phyloP scores from a whole-genome alignment of 176 grass and related monocot genomes.

The Cenchrus fungigraminus region DNA sequence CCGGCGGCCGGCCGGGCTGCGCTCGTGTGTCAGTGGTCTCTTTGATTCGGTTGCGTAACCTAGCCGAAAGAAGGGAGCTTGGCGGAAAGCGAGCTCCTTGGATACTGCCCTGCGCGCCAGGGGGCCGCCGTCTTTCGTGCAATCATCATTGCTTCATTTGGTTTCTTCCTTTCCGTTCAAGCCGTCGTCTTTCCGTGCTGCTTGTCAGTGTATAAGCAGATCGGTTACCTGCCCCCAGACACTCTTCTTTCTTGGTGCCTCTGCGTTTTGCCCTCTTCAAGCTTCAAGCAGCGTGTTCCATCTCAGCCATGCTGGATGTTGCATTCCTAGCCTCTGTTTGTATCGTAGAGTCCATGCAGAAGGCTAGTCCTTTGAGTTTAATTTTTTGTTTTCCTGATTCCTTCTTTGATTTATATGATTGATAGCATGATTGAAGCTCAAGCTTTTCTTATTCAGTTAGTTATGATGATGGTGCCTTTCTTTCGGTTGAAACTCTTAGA shows the following conservation, averaged over 20 bases:
- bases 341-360: not conserved
- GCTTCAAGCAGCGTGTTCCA: not conserved
- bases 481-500: not conserved
- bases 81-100: constrained; percentile 35
- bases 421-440: constrained; percentile 15
- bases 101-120: constrained; percentile 27
- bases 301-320: not conserved
- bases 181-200: constrained; percentile 23
- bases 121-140: constrained; percentile 49
- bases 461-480: constrained; percentile 11
- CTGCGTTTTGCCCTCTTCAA: constrained; percentile 26
- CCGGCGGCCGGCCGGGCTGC: constrained; percentile 1
- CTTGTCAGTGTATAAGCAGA: constrained; percentile 2
- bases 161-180: constrained; percentile 43
- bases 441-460: not conserved
- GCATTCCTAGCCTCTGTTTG: constrained; percentile 10
- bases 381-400: not conserved
- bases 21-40: not conserved
- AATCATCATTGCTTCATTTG: constrained; percentile 69
- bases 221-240: not conserved
- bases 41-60: constrained; percentile 26
- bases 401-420: constrained; percentile 24
- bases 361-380: not conserved
- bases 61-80: constrained; percentile 2
- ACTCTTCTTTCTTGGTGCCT: constrained; percentile 22